Conservation (phyloP, 2,329 filamentous ascomycete species). For the Colletotrichum tamarilloi region DNA sequence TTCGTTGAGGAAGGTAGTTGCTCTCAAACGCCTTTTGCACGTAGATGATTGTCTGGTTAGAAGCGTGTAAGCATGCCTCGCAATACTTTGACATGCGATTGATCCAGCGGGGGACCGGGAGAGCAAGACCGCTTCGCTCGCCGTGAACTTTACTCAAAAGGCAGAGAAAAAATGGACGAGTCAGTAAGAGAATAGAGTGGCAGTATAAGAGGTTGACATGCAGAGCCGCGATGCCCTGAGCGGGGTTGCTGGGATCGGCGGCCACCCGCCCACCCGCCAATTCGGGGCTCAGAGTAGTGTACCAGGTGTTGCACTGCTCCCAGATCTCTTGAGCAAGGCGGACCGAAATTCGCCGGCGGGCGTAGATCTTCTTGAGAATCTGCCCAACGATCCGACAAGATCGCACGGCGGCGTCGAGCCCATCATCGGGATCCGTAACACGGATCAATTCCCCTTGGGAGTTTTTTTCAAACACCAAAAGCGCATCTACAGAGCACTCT, state of each 20-base stretch:
- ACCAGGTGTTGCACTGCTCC: constrained; percentile 63
- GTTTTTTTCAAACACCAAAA: constrained; percentile 41
- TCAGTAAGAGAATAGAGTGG: constrained; percentile 72
- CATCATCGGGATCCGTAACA: constrained; percentile 37
- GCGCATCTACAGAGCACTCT: constrained; percentile 66
- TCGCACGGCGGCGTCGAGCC: constrained; percentile 66
- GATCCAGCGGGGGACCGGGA: constrained; percentile 35
- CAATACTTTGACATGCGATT: constrained; percentile 46
- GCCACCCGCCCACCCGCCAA: constrained; percentile 63
- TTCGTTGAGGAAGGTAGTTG: constrained; percentile 59
- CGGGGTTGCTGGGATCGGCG: constrained; percentile 51
- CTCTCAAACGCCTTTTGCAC: constrained; percentile 56
- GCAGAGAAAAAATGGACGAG: constrained; percentile 72
- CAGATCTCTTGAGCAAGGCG: constrained; percentile 68
- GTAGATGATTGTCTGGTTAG: constrained; percentile 61
- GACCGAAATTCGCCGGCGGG: constrained; percentile 68
- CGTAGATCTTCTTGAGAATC: constrained; percentile 70
- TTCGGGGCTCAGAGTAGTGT: constrained; percentile 56
- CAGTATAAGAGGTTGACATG: constrained; percentile 72
- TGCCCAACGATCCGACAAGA: constrained; percentile 68
- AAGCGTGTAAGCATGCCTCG: constrained; percentile 61
- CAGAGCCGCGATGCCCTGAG: constrained; percentile 67
- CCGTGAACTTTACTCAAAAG: constrained; percentile 58
- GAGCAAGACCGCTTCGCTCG: constrained; percentile 42
- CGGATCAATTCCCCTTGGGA: constrained; percentile 20